Evolutionary conservation across 352 stramenopile species (phyloP).

Genomic region (Aphanomyces astaci): DNA sequence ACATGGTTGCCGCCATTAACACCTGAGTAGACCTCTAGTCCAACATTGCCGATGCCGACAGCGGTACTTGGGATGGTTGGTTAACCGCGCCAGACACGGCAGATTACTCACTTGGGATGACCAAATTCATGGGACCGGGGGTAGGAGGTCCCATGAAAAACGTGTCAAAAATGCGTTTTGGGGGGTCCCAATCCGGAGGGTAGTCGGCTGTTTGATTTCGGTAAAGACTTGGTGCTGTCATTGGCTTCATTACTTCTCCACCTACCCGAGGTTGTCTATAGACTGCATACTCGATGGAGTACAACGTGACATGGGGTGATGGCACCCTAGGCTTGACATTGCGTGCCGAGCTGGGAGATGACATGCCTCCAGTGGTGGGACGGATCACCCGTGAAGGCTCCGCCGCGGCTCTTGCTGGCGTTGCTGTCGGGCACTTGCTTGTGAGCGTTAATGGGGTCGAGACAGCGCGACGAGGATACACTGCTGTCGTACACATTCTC

Average conservation of each 20-base stretch:
- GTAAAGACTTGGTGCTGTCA: constrained; percentile 4
- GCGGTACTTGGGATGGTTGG: not conserved
- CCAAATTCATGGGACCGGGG: not conserved
- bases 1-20: too few relatives aligned
- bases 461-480: constrained; percentile 78
- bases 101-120: not conserved
- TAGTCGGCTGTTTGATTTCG: not conserved
- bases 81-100: not conserved
- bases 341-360: constrained; percentile 69
- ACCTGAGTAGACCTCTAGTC: not conserved
- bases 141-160: not conserved
- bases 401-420: constrained; percentile 64
- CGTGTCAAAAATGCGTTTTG: not conserved
- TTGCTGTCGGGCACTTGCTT: constrained; percentile 81
- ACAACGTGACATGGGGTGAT: constrained; percentile 81
- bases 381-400: constrained; percentile 83
- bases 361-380: constrained; percentile 81
- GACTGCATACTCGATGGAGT: constrained; percentile 63
- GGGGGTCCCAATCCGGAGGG: not conserved
- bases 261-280: too few relatives aligned
- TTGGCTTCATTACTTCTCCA: constrained; percentile 16
- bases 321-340: constrained; percentile 73
- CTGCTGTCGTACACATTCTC: constrained; percentile 71
- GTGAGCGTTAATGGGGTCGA: constrained; percentile 84
- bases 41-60: not conserved